Base-by-base conservation (phyloP, 2,329 filamentous ascomycete genomes). In the Dichotomopilus funicola region DNA sequence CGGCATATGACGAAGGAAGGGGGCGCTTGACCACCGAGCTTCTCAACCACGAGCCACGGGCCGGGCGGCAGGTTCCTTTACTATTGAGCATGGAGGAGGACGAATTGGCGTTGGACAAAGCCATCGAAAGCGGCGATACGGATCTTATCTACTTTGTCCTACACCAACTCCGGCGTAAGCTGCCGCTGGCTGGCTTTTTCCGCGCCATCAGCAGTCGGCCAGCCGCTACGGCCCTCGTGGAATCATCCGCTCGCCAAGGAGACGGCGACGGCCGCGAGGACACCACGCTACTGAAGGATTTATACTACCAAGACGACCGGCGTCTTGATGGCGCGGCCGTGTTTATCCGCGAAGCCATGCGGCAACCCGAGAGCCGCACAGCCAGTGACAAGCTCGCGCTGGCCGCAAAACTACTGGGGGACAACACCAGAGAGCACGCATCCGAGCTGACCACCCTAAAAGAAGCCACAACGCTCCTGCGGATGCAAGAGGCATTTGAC, bases 301-400 rank as follows among this genome's bases (percentile, higher is more conserved):
- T 99, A 3, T 99, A 94, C 73, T 99, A 99, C 69, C 94, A 97
- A 72, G 94, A 97, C 65, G 94, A 99, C 68, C 84, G 92, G 5
- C 83, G 91, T 3, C 76, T 91, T 5, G 94, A 97, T 61, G 91
- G 94, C 3, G 88, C 92, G 0, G 88, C 90, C 56, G 83, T 99
- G 1, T 88, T 97, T 57, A 76, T 99, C 11, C 83, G 84, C 19
- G 92, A 99, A 71, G 89, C 91, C 0, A 76, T 99, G 6, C 74
- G 79, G 4, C 88, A 94, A 66, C 78, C 83, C 0, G 84, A 88
- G 59, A 76, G 84, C 33, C 79, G 85, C 37, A 85, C 84, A 0
- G 81, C 88, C 5, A 80, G 82, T 1, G 94, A 97, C 70, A 97
- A 96, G 73, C 78, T 99, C 41, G 87, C 88, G n/a, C 78, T 95